Conservation (phyloP, 371 early-diverging fungal species). For the Mortierella polycephala region DNA sequence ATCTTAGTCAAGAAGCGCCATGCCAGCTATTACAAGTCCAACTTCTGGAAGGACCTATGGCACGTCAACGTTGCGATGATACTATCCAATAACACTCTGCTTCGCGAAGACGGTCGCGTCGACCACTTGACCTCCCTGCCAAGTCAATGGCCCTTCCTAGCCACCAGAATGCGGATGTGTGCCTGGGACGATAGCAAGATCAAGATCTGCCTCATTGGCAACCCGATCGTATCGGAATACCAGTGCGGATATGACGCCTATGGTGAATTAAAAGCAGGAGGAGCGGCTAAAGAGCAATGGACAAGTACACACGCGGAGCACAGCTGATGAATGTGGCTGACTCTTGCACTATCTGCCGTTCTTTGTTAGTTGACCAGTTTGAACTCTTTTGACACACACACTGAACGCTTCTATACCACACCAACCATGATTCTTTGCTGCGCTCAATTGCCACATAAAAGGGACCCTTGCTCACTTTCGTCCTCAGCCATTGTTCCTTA, state of each 20-base stretch:
- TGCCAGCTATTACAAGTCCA: conserved; percentile 63
- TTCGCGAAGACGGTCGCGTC: conserved; percentile 94
- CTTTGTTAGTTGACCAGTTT: conserved; percentile 97
- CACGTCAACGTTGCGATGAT: conserved; percentile 98
- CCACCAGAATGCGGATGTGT: conserved; percentile 97
- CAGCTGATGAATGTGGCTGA: no score
- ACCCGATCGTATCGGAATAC: conserved; percentile 97
- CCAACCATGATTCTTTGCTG: no score
- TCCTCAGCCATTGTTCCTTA: no score
- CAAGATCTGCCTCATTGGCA: conserved; percentile 96
- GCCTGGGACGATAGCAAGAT: conserved; percentile 88
- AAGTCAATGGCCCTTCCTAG: conserved; percentile 93
- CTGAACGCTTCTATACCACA: neutral
- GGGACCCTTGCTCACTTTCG: no score
- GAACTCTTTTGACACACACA: no score
- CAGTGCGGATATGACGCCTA: no score
- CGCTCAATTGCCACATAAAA: no score
- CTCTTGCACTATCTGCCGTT: conserved; percentile 96
- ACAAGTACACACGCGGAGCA: no score
- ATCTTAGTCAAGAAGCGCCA: conserved; percentile 13
- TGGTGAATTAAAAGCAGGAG: no score
- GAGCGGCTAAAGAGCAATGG: no score
- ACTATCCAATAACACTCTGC: conserved; percentile 95
- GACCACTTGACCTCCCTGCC: conserved; percentile 89
- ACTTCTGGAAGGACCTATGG: conserved; percentile 87